phyloP scores from a whole-genome alignment of 805 yeast species.

The Debaryomyces tyrocola region DNA sequence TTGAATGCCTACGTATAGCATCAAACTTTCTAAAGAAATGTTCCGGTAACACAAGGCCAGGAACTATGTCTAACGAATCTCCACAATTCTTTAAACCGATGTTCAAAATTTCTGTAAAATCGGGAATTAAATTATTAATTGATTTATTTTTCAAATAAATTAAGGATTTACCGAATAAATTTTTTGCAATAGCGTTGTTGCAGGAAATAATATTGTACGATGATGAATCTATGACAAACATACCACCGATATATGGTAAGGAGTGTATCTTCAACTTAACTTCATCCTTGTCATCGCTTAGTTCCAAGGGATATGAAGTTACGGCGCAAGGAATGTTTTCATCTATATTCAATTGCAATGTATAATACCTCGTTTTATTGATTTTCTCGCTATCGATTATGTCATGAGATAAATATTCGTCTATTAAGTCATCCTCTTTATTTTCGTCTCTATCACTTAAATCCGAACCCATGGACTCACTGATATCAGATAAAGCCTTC shows the following conservation, averaged over 20 bases:
- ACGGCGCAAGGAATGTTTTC: slow-evolving; percentile 72
- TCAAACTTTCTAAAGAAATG: slow-evolving; percentile 78
- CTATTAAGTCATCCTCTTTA: slow-evolving; percentile 11
- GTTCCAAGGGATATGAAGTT: slow-evolving; percentile 57
- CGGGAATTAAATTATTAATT: slow-evolving; percentile 62
- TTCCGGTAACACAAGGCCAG: slow-evolving; percentile 86
- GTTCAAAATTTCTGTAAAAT: slow-evolving; percentile 49
- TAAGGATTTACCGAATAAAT: slow-evolving; percentile 69
- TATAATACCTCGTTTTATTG: slow-evolving; percentile 63
- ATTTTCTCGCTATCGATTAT: slow-evolving; percentile 31
- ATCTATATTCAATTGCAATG: slow-evolving; percentile 45
- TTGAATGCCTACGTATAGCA: slow-evolving; percentile 36
- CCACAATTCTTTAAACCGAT: slow-evolving; percentile 33
- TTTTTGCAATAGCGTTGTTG: slow-evolving; percentile 75
- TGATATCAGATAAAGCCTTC: slow-evolving; percentile 19
- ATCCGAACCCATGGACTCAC: slow-evolving; percentile 26
- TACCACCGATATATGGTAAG: slow-evolving; percentile 85
- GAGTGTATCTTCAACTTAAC: slow-evolving; percentile 69
- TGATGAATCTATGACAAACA: slow-evolving; percentile 63
- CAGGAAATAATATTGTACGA: slow-evolving; percentile 61
- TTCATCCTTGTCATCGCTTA: slow-evolving; percentile 39
- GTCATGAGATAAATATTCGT: slow-evolving; percentile 19
- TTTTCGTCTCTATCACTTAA: slow-evolving; percentile 12
- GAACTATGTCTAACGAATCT: slow-evolving; percentile 25
- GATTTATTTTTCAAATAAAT: slow-evolving; percentile 39